Base-by-base conservation (phyloP, 306 rosid genomes). In the Lathyrus aphaca region DNA sequence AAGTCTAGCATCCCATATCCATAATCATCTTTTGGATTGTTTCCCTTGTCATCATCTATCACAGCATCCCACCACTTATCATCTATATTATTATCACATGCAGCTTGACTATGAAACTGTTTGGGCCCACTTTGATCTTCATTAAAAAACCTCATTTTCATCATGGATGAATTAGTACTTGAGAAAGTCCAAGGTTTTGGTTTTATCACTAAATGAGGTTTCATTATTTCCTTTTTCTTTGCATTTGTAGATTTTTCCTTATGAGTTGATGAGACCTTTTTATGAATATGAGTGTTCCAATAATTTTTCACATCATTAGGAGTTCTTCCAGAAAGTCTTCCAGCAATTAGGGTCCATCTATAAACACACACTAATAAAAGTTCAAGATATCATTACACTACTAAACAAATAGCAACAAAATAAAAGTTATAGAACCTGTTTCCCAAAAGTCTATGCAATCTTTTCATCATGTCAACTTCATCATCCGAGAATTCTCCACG, bases 361-460 rank as follows among this genome's bases (percentile, higher is more conserved):
- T 30, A 30, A 30, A 30, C 37, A 30, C 8, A 5, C 37, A 30
- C 8, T 5, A 5, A 5, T 30, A 0, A 30, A 30, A 5, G 8
- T 30, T 30, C 5, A 30, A 29, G 1, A 5, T 30, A 30, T 30
- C 37, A 30, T 30, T 30, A 30, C 0, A 30, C 1, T 5, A 30
- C 1, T 30, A 5, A 30, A 30, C 5, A 30, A 30, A 30, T 30
- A 30, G 37, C 3, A 30, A 30, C 5, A 5, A 30, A 1, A 29
- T 3, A 29, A 5, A 29, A 0, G 0, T 3, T 5, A 30, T 30
- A 39, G 10, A 39, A 40, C 30, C 59, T 86, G 81, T 83, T 83
- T 7, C 90, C 90, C 55, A 86, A 50, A 13, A 86, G 88, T 60
- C 40, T 86, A 49, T 83, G 91, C 23, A 83, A 74, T 40, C 83